These are phyloP conservation scores for Plasmodium sp. DNA, from an alignment of 169 alveolate genomes.

Conservation along the genomic window DNA sequence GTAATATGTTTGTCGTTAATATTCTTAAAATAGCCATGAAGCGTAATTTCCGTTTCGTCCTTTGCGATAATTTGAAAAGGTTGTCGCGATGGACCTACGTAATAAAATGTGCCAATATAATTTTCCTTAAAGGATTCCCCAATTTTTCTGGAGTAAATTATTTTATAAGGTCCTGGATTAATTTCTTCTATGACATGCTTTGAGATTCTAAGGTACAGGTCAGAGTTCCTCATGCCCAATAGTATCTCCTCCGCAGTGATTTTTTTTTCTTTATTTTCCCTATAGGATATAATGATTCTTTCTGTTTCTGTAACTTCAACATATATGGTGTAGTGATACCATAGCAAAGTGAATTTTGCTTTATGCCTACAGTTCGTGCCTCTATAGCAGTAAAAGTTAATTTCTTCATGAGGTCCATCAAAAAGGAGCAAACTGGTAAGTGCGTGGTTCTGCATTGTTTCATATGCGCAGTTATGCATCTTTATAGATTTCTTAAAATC, in stretches of 20 bases:
- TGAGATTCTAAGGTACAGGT: background rate
- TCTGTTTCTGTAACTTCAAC: conserved; percentile 28
- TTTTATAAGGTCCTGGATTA: conserved; percentile 64
- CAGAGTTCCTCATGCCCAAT: conserved; percentile 20
- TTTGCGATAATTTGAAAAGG: background rate
- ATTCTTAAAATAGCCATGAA: conserved; percentile 58
- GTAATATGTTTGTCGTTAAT: conserved; percentile 8
- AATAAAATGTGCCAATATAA: conserved; percentile 48
- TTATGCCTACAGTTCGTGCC: conserved; percentile 20
- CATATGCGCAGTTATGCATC: conserved; percentile 29
- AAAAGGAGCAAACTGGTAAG: conserved; percentile 25
- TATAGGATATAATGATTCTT: conserved; percentile 16
- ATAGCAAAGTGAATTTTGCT: conserved; percentile 28
- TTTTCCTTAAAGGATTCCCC: background rate
- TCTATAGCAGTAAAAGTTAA: conserved; percentile 33
- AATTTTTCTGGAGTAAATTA: conserved; percentile 32
- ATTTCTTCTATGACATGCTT: background rate
- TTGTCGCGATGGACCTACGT: conserved; percentile 27
- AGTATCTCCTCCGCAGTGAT: background rate
- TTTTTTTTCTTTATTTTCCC: conserved; percentile 3
- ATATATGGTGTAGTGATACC: conserved; percentile 36
- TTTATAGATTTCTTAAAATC: background rate
- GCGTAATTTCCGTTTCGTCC: conserved; percentile 7
- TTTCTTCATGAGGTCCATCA: conserved; percentile 54
- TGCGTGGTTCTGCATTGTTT: conserved; percentile 5